Base-by-base conservation (phyloP, 2,329 filamentous ascomycete species). In the Colletotrichum agaves region DNA sequence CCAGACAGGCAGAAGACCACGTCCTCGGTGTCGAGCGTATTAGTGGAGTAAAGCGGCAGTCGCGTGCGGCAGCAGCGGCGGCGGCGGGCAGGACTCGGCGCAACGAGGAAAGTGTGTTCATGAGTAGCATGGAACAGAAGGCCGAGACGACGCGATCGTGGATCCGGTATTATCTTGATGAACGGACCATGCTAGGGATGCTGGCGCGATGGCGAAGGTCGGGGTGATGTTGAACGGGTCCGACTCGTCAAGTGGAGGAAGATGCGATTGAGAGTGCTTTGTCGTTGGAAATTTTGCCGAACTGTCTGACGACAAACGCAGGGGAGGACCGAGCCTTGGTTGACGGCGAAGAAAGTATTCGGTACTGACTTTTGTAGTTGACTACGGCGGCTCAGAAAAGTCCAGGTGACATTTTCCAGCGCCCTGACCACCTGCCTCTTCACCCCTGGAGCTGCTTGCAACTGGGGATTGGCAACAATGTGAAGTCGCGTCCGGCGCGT, bases 111-210 rank as follows among this genome's bases (percentile, higher is more conserved):
- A 74, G 72, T 66, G 74, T 67, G 76, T 72, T 80, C 80, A 83
- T 83, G 79, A 77, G 80, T 76, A 75, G 77, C 80, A 82, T 80
- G 71, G 76, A 81, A 76, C 71, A 73, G 75, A 73, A 74, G 75
- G 69, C 64, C 59, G 65, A 66, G 63, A 67, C 69, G 71, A 81
- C 77, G 83, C 82, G 83, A 85, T 84, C 78, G 74, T 71, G 72
- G 69, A 73, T 74, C 67, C 70, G 72, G 70, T 72, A 70, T 82
- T 75, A 82, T 71, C 75, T 75, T 70, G 84, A 87, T 86, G 79
- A 68, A 78, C 75, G 73, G 73, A 71, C 78, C 80, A 82, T 82
- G 73, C 72, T 80, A 78, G 70, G 78, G 79, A 67, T 67, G 74
- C 53, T 46, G 72, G 74, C 74, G 75, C 72, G 83, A 84, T 85